Conservation (phyloP, 345 rosid genomes). For the Brassica nigra region DNA sequence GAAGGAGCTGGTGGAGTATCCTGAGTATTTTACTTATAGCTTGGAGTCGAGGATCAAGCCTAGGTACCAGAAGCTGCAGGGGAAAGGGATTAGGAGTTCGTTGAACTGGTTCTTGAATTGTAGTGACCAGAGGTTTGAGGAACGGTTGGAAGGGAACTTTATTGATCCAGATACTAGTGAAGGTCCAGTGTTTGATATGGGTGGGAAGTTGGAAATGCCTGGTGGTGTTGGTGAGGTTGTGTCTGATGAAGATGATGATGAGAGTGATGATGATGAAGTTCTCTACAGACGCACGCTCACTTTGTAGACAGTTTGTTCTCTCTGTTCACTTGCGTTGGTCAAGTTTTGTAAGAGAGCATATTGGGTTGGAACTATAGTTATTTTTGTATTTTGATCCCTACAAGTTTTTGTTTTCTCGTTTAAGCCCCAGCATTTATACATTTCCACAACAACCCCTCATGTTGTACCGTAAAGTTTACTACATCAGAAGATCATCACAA, state of each 20-base stretch:
- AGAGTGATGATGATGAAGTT: slow-evolving; percentile 59
- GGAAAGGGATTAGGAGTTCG: slow-evolving; percentile 74
- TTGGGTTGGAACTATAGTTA: background rate
- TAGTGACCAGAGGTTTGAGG: slow-evolving; percentile 92
- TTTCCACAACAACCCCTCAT: background rate
- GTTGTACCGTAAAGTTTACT: background rate
- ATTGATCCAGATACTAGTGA: slow-evolving; percentile 59
- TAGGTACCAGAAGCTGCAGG: slow-evolving; percentile 68
- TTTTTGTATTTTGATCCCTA: slow-evolving; percentile 14
- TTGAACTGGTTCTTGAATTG: slow-evolving; percentile 92
- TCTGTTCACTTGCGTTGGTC: background rate
- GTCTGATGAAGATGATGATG: slow-evolving; percentile 71
- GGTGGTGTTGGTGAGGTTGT: slow-evolving; percentile 60
- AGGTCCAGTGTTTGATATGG: slow-evolving; percentile 71
- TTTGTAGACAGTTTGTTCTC: background rate
- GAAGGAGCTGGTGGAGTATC: slow-evolving; percentile 80
- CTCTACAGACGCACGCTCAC: slow-evolving; percentile 59
- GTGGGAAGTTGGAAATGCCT: slow-evolving; percentile 81
- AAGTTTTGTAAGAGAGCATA: too few species aligned
- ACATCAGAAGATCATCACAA: slow-evolving; percentile 17
- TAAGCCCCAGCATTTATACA: slow-evolving; percentile 17
- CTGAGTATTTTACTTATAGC: slow-evolving; percentile 87
- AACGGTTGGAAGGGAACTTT: slow-evolving; percentile 67
- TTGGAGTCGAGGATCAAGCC: slow-evolving; percentile 95
- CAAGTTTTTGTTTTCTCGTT: slow-evolving; percentile 1